These are phyloP conservation scores for Scopulariopsis brevicaulis DNA, from an alignment of 2,329 filamentous ascomycete genomes.

Conservation along the genomic window DNA sequence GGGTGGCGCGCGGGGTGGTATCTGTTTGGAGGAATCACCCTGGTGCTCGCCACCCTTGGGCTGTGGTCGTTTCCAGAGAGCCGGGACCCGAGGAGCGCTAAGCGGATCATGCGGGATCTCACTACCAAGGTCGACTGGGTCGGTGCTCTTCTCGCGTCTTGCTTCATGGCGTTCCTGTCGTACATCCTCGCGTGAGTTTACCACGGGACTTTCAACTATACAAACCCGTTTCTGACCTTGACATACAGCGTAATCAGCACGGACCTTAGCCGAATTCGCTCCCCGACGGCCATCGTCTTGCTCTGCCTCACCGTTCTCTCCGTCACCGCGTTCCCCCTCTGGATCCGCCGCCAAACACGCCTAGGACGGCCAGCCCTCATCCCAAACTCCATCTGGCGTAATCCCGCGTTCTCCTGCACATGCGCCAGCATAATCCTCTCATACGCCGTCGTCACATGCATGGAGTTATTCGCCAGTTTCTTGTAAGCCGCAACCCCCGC, in stretches of 20 bases:
- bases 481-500: slow-evolving; percentile 25
- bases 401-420: slow-evolving; percentile 39
- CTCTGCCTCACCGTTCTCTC: slow-evolving; percentile 28
- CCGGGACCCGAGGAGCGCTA: slow-evolving; percentile 9
- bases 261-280: slow-evolving; percentile 25
- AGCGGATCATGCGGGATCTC: slow-evolving; percentile 11
- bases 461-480: slow-evolving; percentile 34
- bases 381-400: slow-evolving; percentile 52
- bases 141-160: slow-evolving; percentile 33
- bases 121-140: slow-evolving; percentile 39
- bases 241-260: slow-evolving; percentile 19
- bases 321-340: slow-evolving; percentile 37
- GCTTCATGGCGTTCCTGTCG: slow-evolving; percentile 33
- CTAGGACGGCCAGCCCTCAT: slow-evolving; percentile 40
- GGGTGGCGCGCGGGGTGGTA: slow-evolving; percentile 39
- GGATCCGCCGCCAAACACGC: slow-evolving; percentile 37
- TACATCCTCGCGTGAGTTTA: slow-evolving; percentile 40
- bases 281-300: slow-evolving; percentile 29
- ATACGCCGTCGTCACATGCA: slow-evolving; percentile 29
- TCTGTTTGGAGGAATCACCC: slow-evolving; percentile 20
- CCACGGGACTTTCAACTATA: slow-evolving; percentile 2
- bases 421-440: slow-evolving; percentile 37
- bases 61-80: slow-evolving; percentile 21
- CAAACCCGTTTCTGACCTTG: background rate
- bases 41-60: slow-evolving; percentile 21